Evolutionary conservation across 495 filamentous ascomycete genomes (phyloP).

Genomic region (Neurospora intermedia): DNA sequence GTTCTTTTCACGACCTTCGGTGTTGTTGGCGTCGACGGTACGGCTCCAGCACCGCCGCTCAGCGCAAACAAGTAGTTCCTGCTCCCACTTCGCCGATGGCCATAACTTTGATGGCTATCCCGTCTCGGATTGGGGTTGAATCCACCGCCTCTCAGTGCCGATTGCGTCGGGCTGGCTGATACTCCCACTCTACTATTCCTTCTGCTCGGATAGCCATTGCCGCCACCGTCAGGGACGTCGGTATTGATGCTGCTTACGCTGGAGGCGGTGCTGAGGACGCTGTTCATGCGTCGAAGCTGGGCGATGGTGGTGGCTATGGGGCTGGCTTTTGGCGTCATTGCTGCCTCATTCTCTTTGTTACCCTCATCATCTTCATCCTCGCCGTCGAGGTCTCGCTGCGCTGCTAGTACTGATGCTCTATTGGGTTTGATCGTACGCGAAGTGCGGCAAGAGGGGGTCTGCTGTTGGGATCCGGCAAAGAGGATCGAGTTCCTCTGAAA

Average conservation of each 20-base stretch:
- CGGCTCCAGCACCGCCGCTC: background rate
- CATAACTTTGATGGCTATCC: background rate
- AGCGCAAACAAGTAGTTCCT: constrained; percentile 2
- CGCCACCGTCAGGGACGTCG: background rate
- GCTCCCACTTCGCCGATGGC: background rate
- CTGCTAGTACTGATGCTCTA: background rate
- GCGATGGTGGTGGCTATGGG: constrained; percentile 6
- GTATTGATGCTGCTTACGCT: constrained; percentile 5
- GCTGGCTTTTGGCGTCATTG: background rate
- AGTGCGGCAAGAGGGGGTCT: background rate
- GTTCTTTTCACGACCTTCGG: background rate
- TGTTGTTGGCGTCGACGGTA: background rate
- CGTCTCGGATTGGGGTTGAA: background rate
- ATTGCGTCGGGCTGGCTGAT: background rate
- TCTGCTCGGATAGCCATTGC: background rate
- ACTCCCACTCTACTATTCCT: background rate
- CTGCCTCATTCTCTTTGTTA: background rate
- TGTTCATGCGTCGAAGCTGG: constrained; percentile 20
- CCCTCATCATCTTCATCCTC: background rate
- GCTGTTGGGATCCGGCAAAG: background rate
- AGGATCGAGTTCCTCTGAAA: constrained; percentile 4
- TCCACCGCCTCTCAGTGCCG: background rate
- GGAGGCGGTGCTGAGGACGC: constrained; percentile 10
- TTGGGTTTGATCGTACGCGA: background rate
- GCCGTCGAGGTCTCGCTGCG: background rate